Evolutionary conservation across 306 rosid genomes (phyloP), one percentile per base, ranked within the genome.

Genomic region (Luffa aegyptiaca): DNA sequence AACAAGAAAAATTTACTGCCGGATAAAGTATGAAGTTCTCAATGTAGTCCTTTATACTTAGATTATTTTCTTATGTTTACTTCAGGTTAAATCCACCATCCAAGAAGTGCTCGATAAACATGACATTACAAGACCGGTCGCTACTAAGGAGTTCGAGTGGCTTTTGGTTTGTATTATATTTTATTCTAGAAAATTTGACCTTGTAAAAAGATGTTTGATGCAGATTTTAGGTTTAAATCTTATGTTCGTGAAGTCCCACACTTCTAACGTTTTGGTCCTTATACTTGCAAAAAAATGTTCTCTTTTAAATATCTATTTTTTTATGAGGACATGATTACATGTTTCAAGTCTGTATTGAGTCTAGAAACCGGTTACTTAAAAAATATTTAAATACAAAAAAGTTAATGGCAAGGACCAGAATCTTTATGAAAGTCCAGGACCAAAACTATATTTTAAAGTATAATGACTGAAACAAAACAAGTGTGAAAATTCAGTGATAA

Each of bases 11-110:
- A 5, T 6, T 6, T 37, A 7, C 74, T 39, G 26, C 17, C 66
- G 39, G 66, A 57, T 64, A 18, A 64, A 64, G 46, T 64, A 35
- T 36, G 72, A 13, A 31, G n/a, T 33, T 63, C 44, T 35, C 35
- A 35, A 63, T 33, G 5, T 33, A 63, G 18, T 63, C 20, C n/a
- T 63, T 63, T 63, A 35, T 12, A 63, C 70, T 63, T 65, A 2
- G 21, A 37, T 5, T 66, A 37, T 39, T 37, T 41, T 74, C 62
- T 74, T 49, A 3, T 49, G 45, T 31, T 73, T 33, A 17, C 61
- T 68, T 73, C 77, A 73, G 77, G 77, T 73, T 73, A 73, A 73
- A 49, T 46, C 61, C 31, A 73, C 77, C 59, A 73, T 73, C 14
- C 77, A 73, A 49, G 61, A 73, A 73, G 61, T 73, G 55, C 76